Conservation (phyloP, 208 protist species). For the Lotmaria passim region DNA sequence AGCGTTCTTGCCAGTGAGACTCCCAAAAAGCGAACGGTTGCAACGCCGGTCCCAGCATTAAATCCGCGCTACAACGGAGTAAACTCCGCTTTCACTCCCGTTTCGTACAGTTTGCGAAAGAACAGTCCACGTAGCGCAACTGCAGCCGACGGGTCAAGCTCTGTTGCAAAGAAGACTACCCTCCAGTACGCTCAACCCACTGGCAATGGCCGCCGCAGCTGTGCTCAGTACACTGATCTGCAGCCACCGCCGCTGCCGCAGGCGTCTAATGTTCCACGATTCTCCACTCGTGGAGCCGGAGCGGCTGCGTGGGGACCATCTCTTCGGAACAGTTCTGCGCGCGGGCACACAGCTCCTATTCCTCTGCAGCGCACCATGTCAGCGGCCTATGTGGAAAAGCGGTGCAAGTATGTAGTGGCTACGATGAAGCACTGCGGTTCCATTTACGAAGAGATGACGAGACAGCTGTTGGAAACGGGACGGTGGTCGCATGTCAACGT, state of each 20-base stretch:
- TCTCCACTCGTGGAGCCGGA: slow-evolving; percentile 6
- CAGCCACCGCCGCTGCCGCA: slow-evolving; percentile 4
- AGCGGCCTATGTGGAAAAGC: slow-evolving; percentile 16
- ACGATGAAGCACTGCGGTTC: slow-evolving; percentile 74
- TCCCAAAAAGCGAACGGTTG: slow-evolving; percentile 2
- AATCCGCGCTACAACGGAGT: slow-evolving; percentile 16
- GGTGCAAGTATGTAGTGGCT: slow-evolving; percentile 53
- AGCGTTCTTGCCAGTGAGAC: slow-evolving; percentile 11
- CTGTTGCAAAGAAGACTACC: neutral
- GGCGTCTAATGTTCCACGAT: neutral
- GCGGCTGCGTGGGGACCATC: slow-evolving; percentile 14
- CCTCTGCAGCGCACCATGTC: slow-evolving; percentile 20
- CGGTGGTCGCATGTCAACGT: slow-evolving; percentile 52
- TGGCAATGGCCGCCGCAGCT: slow-evolving; percentile 14
- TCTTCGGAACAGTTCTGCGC: slow-evolving; percentile 20
- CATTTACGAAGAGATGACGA: slow-evolving; percentile 78
- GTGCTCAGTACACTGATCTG: neutral
- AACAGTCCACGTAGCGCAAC: slow-evolving; percentile 1
- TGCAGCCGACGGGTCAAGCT: neutral
- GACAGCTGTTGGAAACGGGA: slow-evolving; percentile 61
- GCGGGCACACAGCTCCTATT: slow-evolving; percentile 16
- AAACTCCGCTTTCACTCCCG: slow-evolving; percentile 7
- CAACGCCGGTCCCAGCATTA: slow-evolving; percentile 5
- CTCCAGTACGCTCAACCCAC: slow-evolving; percentile 14
- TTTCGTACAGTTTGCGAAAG: neutral